Conservation (phyloP, 139 green algal species). For the Tetradesmus obliquus region DNA sequence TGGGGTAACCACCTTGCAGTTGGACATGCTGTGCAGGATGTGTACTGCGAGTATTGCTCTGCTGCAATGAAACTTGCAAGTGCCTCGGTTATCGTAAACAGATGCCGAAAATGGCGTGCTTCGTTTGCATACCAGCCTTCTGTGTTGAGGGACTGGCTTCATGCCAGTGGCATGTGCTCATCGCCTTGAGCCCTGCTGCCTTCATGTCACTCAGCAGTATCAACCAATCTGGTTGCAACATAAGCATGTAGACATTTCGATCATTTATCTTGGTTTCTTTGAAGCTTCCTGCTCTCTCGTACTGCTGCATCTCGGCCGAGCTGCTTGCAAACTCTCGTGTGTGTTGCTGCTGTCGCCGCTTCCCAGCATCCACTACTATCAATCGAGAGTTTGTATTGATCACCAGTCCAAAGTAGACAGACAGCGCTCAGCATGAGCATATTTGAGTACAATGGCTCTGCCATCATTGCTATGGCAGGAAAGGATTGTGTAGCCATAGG, state of each 20-base stretch:
- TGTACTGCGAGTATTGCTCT: neutral
- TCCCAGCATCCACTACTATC: neutral
- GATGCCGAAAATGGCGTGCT: too few species aligned
- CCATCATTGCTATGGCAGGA: constrained; percentile 85
- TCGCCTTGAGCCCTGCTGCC: neutral
- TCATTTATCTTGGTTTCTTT: neutral
- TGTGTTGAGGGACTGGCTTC: too few species aligned
- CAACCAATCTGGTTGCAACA: too few species aligned
- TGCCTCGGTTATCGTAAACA: too few species aligned
- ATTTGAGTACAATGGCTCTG: constrained; percentile 96
- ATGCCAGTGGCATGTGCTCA: neutral
- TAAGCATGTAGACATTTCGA: neutral
- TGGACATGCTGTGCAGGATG: neutral
- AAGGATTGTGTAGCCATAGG: constrained; percentile 98
- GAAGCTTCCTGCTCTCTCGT: neutral
- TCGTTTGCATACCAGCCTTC: too few species aligned
- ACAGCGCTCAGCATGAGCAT: constrained; percentile 72
- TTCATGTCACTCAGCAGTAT: neutral
- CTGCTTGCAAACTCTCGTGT: neutral
- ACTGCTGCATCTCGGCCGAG: neutral
- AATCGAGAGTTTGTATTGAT: neutral
- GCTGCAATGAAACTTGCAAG: too few species aligned
- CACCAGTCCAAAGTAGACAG: neutral
- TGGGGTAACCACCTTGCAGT: neutral
- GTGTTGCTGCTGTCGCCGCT: neutral